Evolutionary conservation across 129 eudicot genomes (phyloP).

Genomic region (Centaurea solstitialis): DNA sequence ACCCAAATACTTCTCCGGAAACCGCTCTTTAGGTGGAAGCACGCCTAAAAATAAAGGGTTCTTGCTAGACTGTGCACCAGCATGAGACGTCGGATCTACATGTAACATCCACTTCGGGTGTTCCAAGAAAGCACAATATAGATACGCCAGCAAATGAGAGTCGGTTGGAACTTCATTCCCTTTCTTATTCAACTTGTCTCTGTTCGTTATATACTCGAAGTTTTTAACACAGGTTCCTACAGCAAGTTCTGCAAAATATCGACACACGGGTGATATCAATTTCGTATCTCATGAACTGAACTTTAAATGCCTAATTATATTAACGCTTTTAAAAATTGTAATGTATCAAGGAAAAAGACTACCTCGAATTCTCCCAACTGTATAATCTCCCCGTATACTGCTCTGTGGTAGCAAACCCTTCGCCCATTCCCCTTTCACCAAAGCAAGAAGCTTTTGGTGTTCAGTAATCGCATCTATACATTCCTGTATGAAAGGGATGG

Average conservation of each 20-base stretch:
- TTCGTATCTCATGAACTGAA: slow-evolving; percentile 12
- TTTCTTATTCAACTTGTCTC: slow-evolving; percentile 68
- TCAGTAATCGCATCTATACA: slow-evolving; percentile 84
- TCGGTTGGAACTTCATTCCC: slow-evolving; percentile 94
- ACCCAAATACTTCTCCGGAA: slow-evolving; percentile 87
- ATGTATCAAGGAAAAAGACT: slow-evolving; percentile 17
- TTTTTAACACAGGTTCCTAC: slow-evolving; percentile 91
- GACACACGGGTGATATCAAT: background rate
- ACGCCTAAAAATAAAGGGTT: slow-evolving; percentile 88
- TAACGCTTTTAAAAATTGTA: background rate
- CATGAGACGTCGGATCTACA: slow-evolving; percentile 82
- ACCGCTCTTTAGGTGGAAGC: slow-evolving; percentile 92
- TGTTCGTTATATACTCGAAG: slow-evolving; percentile 67
- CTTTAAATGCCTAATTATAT: background rate
- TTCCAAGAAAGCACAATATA: slow-evolving; percentile 91
- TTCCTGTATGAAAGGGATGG: slow-evolving; percentile 66
- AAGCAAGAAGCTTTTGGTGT: slow-evolving; percentile 83
- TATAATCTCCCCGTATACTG: slow-evolving; percentile 75
- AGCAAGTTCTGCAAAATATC: slow-evolving; percentile 64
- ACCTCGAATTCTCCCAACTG: slow-evolving; percentile 81
- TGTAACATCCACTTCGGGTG: slow-evolving; percentile 98
- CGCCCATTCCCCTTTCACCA: slow-evolving; percentile 91
- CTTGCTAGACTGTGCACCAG: slow-evolving; percentile 85
- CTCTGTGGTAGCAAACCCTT: slow-evolving; percentile 95
- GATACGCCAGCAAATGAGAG: slow-evolving; percentile 81